Conservation (phyloP, 1,284 basidiomycete species). For the Sutorius eximius region DNA sequence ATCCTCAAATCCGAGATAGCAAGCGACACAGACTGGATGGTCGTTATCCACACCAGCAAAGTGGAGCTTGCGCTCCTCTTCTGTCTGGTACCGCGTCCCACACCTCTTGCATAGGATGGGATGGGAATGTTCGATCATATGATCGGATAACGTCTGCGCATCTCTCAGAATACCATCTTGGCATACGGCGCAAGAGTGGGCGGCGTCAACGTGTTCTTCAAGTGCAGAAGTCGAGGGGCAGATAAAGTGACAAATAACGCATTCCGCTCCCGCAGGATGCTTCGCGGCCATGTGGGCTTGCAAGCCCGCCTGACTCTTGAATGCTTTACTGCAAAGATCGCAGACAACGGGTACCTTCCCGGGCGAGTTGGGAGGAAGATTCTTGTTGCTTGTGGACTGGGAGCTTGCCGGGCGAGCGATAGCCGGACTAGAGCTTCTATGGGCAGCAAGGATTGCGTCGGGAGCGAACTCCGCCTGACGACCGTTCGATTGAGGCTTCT, state of each 20-base stretch:
- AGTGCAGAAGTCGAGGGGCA: slow-evolving; percentile 27
- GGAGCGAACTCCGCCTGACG: slow-evolving; percentile 9
- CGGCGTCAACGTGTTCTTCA: slow-evolving; percentile 27
- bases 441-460: slow-evolving; percentile 1
- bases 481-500: slow-evolving; percentile 1
- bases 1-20: slow-evolving; percentile 31
- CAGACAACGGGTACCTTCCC: slow-evolving; percentile 19
- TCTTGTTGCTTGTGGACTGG: slow-evolving; percentile 16
- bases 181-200: slow-evolving; percentile 30
- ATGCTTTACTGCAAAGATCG: slow-evolving; percentile 29
- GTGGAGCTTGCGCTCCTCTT: slow-evolving; percentile 28
- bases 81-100: slow-evolving; percentile 31
- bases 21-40: slow-evolving; percentile 29
- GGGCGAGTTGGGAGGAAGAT: background rate
- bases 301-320: slow-evolving; percentile 24
- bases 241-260: slow-evolving; percentile 27
- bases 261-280: slow-evolving; percentile 24
- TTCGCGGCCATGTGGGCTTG: slow-evolving; percentile 28
- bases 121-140: slow-evolving; percentile 29
- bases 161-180: slow-evolving; percentile 31
- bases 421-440: slow-evolving; percentile 19
- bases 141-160: slow-evolving; percentile 28
- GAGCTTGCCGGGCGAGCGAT: slow-evolving; percentile 14
- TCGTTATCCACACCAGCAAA: slow-evolving; percentile 25
- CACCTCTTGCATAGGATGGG: slow-evolving; percentile 29